Evolutionary conservation across 2,329 filamentous ascomycete genomes (phyloP).

Genomic region (Phyllosticta paracitricarpa): DNA sequence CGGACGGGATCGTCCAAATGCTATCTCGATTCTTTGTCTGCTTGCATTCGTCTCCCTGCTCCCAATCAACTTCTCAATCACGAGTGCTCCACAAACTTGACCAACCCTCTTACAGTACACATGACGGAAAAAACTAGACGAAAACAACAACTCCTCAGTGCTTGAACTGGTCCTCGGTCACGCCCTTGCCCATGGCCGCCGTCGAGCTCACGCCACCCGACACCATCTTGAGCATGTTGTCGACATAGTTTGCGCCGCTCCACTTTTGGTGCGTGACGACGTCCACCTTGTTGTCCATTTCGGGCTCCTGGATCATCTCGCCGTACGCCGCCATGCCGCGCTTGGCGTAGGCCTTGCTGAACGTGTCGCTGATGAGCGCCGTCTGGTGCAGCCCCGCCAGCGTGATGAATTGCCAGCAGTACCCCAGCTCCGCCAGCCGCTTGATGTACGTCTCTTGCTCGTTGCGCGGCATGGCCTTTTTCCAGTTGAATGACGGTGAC

Average conservation of each 20-base stretch:
- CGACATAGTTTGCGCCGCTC: slow-evolving; percentile 89
- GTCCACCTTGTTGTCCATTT: slow-evolving; percentile 83
- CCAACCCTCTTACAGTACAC: background rate
- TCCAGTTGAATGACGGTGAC: slow-evolving; percentile 99
- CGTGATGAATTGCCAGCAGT: slow-evolving; percentile 99
- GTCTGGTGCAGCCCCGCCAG: slow-evolving; percentile 93
- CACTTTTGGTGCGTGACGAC: slow-evolving; percentile 99
- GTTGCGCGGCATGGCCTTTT: slow-evolving; percentile 79
- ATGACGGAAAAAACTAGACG: background rate
- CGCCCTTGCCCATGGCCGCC: slow-evolving; percentile 92
- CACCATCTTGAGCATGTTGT: slow-evolving; percentile 95
- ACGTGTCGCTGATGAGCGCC: slow-evolving; percentile 81
- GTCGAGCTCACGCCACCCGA: slow-evolving; percentile 85
- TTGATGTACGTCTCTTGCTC: slow-evolving; percentile 98
- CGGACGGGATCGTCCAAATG: background rate
- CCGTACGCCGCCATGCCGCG: slow-evolving; percentile 94
- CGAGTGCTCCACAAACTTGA: background rate
- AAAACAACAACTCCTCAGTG: background rate
- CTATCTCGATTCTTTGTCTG: background rate
- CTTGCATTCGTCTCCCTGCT: background rate
- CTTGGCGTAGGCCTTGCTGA: slow-evolving; percentile 70
- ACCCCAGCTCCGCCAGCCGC: slow-evolving; percentile 75
- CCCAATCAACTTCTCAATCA: background rate
- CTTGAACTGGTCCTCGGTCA: slow-evolving; percentile 96
- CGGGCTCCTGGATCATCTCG: slow-evolving; percentile 93